Conservation (phyloP, 768 basidiomycete species). For the Lentinus tigrinus region DNA sequence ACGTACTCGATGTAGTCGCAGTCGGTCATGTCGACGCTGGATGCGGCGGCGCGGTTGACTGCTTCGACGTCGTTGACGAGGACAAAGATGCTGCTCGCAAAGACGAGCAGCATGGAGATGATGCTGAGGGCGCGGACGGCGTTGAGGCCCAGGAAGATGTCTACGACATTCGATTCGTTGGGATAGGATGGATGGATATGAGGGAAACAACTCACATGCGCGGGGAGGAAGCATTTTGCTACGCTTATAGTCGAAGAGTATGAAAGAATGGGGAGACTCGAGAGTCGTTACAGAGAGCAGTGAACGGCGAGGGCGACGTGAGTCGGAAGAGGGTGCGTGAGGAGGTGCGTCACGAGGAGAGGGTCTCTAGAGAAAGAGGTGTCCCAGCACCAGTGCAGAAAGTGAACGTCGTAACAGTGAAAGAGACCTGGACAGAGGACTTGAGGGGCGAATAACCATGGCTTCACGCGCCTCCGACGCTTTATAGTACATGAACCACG, state of each 20-base stretch:
- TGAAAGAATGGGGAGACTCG: conserved; percentile 52
- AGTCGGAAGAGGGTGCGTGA: too few relatives aligned
- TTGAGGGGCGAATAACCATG: neutral
- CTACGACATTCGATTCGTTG: conserved; percentile 22
- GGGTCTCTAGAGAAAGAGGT: neutral
- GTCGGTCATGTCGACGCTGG: conserved; percentile 42
- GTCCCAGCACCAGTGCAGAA: conserved; percentile 1
- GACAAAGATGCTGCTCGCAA: conserved; percentile 74
- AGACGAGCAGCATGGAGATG: conserved; percentile 73
- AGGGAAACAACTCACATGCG: conserved; percentile 39
- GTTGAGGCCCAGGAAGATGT: conserved; percentile 78
- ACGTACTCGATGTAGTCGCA: conserved; percentile 80
- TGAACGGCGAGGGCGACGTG: neutral
- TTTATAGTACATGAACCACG: neutral
- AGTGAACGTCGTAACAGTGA: neutral
- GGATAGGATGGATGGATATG: neutral
- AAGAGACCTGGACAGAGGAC: neutral
- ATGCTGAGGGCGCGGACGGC: conserved; percentile 76
- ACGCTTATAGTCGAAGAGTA: conserved; percentile 68
- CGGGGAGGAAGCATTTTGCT: conserved; percentile 41
- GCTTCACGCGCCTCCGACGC: neutral
- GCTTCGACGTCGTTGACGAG: conserved; percentile 74
- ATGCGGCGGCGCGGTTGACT: conserved; percentile 58
- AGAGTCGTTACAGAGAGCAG: neutral
- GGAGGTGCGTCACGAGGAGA: too few relatives aligned